A percentile compares a stretch with the other conserved stretches of the same genome.
Conservation (phyloP, 2,329 filamentous ascomycete species). For the Fusarium sp. region DNA sequence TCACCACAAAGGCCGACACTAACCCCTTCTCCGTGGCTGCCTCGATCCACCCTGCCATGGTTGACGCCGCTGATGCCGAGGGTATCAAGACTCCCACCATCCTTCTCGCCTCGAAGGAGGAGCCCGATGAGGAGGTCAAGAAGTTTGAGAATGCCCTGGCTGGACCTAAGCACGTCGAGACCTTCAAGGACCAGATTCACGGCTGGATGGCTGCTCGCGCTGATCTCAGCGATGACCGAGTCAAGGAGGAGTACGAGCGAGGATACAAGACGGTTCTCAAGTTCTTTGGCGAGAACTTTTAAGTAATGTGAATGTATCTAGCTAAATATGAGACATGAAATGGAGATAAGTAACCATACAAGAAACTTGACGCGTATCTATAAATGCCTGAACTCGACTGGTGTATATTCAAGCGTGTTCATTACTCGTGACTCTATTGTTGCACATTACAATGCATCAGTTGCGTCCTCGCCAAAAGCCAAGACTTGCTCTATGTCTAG, state of each 20-base stretch:
- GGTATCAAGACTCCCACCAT: slow-evolving; percentile 70
- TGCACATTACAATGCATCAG: not conserved
- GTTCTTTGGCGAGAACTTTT: slow-evolving; percentile 68
- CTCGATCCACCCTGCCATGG: slow-evolving; percentile 70
- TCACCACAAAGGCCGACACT: slow-evolving; percentile 60
- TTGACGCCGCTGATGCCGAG: slow-evolving; percentile 70
- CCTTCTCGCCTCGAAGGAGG: slow-evolving; percentile 75
- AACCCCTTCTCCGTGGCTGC: slow-evolving; percentile 68
- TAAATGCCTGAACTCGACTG: not conserved
- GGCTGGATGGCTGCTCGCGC: slow-evolving; percentile 80
- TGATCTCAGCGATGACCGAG: slow-evolving; percentile 66
- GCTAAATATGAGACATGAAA: slow-evolving; percentile 21
- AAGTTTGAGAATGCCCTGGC: slow-evolving; percentile 66
- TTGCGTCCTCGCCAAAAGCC: slow-evolving; percentile 53
- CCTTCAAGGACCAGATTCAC: slow-evolving; percentile 75
- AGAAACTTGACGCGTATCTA: not conserved
- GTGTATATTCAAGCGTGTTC: not conserved
- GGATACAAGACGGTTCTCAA: slow-evolving; percentile 69
- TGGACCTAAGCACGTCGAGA: slow-evolving; percentile 71
- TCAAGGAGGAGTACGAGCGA: slow-evolving; percentile 71
- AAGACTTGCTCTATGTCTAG: slow-evolving; percentile 60
- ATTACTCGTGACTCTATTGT: slow-evolving; percentile 5
- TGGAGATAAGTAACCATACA: not conserved
- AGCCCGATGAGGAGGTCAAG: slow-evolving; percentile 66
- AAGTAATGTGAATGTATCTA: slow-evolving; percentile 20